These are phyloP conservation scores for Centrapalus pauciflorus DNA, from an alignment of 129 eudicot species.

Conservation along the genomic window DNA sequence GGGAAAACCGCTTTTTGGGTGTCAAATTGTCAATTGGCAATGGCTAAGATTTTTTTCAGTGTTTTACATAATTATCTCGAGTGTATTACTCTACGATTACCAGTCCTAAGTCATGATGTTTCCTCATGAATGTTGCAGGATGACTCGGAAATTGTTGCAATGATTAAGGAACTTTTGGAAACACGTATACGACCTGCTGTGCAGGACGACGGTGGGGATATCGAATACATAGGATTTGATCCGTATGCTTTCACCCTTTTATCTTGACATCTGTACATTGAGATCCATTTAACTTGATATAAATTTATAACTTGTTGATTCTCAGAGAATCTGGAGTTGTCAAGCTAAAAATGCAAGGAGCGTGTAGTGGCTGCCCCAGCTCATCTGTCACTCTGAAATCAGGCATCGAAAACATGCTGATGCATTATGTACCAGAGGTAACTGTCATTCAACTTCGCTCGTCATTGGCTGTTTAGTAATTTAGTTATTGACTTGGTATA, in stretches of 20 bases:
- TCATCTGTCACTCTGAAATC: slow-evolving; percentile 96
- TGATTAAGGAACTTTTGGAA: slow-evolving; percentile 94
- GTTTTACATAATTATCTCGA: too few relatives aligned
- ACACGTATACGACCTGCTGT: slow-evolving; percentile 98
- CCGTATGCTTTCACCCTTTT: slow-evolving; percentile 42
- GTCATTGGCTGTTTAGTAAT: neutral
- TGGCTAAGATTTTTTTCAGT: too few relatives aligned
- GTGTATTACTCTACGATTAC: neutral
- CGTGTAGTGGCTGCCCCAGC: slow-evolving; percentile 99
- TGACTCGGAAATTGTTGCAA: slow-evolving; percentile 97
- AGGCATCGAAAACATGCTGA: slow-evolving; percentile 96
- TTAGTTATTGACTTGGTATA: neutral
- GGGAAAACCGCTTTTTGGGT: too few relatives aligned
- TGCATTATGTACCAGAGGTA: slow-evolving; percentile 98
- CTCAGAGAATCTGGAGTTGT: slow-evolving; percentile 81
- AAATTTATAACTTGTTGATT: neutral
- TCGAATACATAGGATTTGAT: slow-evolving; percentile 86
- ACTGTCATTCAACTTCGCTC: neutral
- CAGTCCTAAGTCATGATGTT: slow-evolving; percentile 10
- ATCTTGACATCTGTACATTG: neutral
- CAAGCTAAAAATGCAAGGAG: slow-evolving; percentile 96
- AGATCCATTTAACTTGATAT: neutral
- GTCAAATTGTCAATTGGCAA: too few relatives aligned
- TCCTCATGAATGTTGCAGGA: slow-evolving; percentile 46
- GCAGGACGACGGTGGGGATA: slow-evolving; percentile 98